Evolutionary conservation across 1,284 basidiomycete species (phyloP), one percentile per base, ranked within the genome.

Genomic region (Marasmius sp.): DNA sequence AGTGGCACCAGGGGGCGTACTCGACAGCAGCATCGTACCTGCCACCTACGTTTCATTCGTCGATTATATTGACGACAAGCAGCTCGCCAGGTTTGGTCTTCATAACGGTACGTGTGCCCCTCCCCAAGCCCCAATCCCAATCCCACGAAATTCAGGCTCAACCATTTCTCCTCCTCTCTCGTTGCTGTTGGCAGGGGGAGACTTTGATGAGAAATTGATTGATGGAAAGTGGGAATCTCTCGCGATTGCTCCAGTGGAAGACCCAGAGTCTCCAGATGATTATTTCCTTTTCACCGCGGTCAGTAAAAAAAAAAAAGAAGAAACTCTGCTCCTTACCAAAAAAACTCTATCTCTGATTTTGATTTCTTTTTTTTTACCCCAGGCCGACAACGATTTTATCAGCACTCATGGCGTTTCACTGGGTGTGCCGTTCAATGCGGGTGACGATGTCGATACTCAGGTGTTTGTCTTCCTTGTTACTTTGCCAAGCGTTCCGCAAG

Each of bases 151-250:
- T 16, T 49, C 11, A 2, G 27, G 27, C 27, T 27, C 27, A 27
- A 27, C 27, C 5, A 27, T 27, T 27, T 27, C 20, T 37, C 45
- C 54, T 72, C 74, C n/a, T n/a, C n/a, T n/a, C n/a, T n/a, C n/a
- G n/a, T n/a, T n/a, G n/a, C n/a, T n/a, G n/a, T n/a, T n/a, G n/a
- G 20, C 52, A 65, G 64, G 61, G 36, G 58, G 59, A 37, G 41
- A 50, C 20, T 77, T 80, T 64, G 83, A 88, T 67, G 65, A 79
- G 51, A 86, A 83, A 0, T 75, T 89, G 34, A 81, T 91, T 59
- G 83, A 83, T 61, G 81, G 82, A 3, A 91, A 91, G 72, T 90
- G 88, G 85, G 89, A 91, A 69, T 84, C 82, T 7, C 76, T 88
- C 56, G 84, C 87, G 12, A 73, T 91, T 10, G 86, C 83, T 3